phyloP scores from a whole-genome alignment of 306 rosid genomes.

The Glycyrrhiza uralensis region DNA sequence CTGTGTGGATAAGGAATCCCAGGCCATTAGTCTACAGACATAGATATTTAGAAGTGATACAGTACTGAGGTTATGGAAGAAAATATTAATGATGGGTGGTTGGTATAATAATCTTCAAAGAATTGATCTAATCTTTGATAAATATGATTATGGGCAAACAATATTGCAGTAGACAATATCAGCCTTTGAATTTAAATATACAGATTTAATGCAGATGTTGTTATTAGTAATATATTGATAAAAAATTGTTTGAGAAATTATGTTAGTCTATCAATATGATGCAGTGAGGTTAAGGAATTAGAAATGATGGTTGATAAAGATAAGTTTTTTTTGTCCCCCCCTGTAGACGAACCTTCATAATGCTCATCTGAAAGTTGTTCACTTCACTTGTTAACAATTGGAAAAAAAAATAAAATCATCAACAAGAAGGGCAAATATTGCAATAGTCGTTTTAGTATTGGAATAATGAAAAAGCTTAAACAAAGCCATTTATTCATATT shows the following conservation, averaged over 20 bases:
- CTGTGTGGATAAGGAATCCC: constrained; percentile 12
- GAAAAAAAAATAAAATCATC: too few species aligned
- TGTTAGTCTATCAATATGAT: too few species aligned
- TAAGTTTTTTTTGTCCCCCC: background rate
- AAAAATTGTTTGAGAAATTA: background rate
- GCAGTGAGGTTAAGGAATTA: background rate
- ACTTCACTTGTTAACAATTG: too few species aligned
- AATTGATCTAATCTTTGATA: background rate
- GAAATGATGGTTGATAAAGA: background rate
- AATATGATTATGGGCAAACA: background rate
- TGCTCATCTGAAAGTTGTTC: too few species aligned
- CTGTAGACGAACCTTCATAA: background rate
- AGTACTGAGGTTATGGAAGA: background rate
- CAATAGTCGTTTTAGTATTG: too few species aligned
- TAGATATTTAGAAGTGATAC: background rate
- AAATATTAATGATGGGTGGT: background rate
- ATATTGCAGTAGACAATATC: background rate
- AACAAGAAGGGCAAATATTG: too few species aligned
- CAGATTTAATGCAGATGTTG: background rate
- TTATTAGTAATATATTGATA: background rate
- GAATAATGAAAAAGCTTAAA: background rate
- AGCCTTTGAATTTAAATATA: background rate
- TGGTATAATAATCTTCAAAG: background rate
- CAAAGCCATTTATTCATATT: background rate
- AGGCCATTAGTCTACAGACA: background rate